Base-by-base conservation (phyloP, 805 yeast genomes). In the Metschnikowia aberdeeniae region DNA sequence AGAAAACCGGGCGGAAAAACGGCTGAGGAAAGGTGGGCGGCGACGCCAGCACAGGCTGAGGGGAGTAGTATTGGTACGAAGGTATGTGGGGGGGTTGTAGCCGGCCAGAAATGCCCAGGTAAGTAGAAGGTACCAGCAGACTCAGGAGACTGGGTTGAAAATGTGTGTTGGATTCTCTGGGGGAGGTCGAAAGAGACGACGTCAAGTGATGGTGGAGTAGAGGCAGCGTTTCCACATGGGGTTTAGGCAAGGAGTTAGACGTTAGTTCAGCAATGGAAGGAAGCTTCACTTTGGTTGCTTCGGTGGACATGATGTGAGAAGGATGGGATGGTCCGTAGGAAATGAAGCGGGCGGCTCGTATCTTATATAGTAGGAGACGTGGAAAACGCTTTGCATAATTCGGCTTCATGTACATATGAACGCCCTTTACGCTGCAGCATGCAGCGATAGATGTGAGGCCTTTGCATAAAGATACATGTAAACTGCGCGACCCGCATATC, bases 241-340 rank as follows among this genome's bases (percentile, higher is more conserved):
- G 24, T 11, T 14, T 17, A 11, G 39, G 43, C 13, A 33, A 14
- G 20, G 43, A 31, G 32, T 14, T 20, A 3, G 51, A 43, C 2
- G 57, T 53, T 34, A 53, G 55, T 30, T 53, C 57, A 4, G 56
- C 52, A 10, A 53, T 53, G 34, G 56, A 52, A 3, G 57, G 57
- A 32, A 53, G 53, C 31, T 52, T 52, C 42, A 53, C 45, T 41
- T 42, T 50, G 19, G 48, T 6, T 6, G 43, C 27, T 11, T 31
- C 42, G 22, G 36, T 27, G n/a, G 43, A 26, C 43, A 40, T 40
- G 27, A 1, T 32, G 32, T 22, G 32, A 5, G 45, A 43, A 3
- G 45, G 31, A 42, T 39, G 40, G 22, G 17, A 42, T 39, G 40
- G 22, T 13, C 28, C 37, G n/a, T 19, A 12, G 6, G 8, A 4